phyloP scores from a whole-genome alignment of 129 eudicot species.

The Flaveria trinervia region DNA sequence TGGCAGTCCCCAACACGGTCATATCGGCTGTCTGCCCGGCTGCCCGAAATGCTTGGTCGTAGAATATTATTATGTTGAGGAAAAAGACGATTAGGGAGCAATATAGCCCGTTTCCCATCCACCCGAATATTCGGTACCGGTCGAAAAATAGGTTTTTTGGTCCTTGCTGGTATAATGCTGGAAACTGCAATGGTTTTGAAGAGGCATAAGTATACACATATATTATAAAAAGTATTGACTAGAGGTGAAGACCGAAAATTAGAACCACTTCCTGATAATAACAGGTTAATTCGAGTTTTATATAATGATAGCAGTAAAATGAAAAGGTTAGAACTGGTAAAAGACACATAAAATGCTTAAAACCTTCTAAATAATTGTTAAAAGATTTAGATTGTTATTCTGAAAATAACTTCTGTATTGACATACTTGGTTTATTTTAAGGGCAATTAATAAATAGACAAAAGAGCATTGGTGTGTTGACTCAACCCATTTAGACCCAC shows the following conservation, averaged over 20 bases:
- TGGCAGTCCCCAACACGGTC: slow-evolving; percentile 83
- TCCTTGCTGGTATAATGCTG: slow-evolving; percentile 96
- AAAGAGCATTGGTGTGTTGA: not conserved
- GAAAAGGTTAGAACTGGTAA: not conserved
- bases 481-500: not conserved
- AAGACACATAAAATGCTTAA: not conserved
- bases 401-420: not conserved
- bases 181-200: slow-evolving; percentile 63
- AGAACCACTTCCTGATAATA: not conserved
- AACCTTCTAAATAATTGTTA: not conserved
- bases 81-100: slow-evolving; percentile 77
- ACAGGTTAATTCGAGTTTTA: not conserved
- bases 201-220: too few species aligned
- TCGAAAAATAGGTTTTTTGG: slow-evolving; percentile 87
- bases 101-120: slow-evolving; percentile 96
- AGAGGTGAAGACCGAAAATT: not conserved
- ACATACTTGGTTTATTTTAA: not conserved
- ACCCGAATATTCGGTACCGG: slow-evolving; percentile 85
- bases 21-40: slow-evolving; percentile 92
- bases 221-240: not conserved
- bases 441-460: not conserved
- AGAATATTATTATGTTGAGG: slow-evolving; percentile 77
- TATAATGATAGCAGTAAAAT: slow-evolving; percentile 8
- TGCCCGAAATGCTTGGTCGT: slow-evolving; percentile 75
- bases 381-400: not conserved